Evolutionary conservation across 352 stramenopile genomes (phyloP).

Genomic region (Pythium phragmiticola): DNA sequence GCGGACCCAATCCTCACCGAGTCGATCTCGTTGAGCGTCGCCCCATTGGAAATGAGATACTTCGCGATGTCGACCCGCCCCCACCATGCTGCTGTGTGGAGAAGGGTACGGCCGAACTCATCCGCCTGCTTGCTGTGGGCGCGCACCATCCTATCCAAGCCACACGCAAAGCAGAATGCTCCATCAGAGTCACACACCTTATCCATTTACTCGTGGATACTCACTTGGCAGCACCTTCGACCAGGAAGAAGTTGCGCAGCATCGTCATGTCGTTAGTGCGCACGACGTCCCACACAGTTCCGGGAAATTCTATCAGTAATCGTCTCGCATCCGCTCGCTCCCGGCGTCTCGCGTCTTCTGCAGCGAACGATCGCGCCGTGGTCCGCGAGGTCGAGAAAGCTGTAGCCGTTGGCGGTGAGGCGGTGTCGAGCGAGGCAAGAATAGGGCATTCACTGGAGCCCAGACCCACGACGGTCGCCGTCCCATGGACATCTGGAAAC

Average conservation of each 20-base stretch:
- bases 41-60: constrained; percentile 49
- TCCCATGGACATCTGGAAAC: not conserved
- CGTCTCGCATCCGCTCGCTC: constrained; percentile 57
- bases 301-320: constrained; percentile 49
- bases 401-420: not conserved
- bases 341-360: constrained; percentile 35
- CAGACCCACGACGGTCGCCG: not conserved
- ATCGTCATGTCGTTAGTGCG: constrained; percentile 43
- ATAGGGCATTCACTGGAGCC: not conserved
- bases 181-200: not conserved
- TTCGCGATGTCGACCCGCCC: constrained; percentile 18
- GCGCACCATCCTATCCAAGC: constrained; percentile 32
- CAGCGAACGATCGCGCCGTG: constrained; percentile 6
- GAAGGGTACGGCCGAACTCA: constrained; percentile 57
- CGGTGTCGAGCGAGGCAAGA: not conserved
- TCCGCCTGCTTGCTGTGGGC: constrained; percentile 38
- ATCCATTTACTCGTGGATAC: not conserved
- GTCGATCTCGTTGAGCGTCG: constrained; percentile 51
- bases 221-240: constrained; percentile 47
- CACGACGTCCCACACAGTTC: constrained; percentile 59
- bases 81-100: constrained; percentile 69
- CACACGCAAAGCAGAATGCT: not conserved
- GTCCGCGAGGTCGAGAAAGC: not conserved
- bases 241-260: constrained; percentile 58
- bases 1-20: constrained; percentile 26